Conservation (phyloP, 1,284 basidiomycete genomes). For the Boletus sp. region DNA sequence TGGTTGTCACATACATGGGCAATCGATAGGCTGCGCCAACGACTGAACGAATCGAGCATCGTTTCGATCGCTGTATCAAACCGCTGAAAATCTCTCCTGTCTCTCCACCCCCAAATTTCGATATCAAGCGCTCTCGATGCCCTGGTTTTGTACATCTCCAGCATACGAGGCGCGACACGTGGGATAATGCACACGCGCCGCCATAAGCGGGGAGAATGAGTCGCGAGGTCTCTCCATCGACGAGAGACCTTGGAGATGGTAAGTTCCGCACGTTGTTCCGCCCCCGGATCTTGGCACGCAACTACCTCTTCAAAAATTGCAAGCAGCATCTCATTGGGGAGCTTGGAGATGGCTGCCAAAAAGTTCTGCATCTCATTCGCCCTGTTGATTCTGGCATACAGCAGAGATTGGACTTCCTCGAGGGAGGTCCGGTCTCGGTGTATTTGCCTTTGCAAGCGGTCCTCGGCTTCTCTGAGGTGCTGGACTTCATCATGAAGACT, state of each 20-base stretch:
- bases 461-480: conserved; percentile 20
- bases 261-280: conserved; percentile 22
- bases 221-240: conserved; percentile 27
- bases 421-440: conserved; percentile 15
- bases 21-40: conserved; percentile 29
- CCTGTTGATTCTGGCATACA: conserved; percentile 22
- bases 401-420: conserved; percentile 14
- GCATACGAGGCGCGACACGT: conserved; percentile 18
- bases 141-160: conserved; percentile 27
- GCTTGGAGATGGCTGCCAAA: conserved; percentile 27
- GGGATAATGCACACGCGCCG: conserved; percentile 25
- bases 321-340: conserved; percentile 32
- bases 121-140: conserved; percentile 27
- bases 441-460: conserved; percentile 19
- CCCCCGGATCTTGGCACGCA: conserved; percentile 21
- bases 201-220: conserved; percentile 30
- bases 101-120: conserved; percentile 29
- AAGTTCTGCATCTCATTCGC: conserved; percentile 32
- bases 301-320: conserved; percentile 31
- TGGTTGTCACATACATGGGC: conserved; percentile 27
- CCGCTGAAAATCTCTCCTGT: conserved; percentile 31
- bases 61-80: conserved; percentile 28
- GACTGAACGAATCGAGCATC: conserved; percentile 26
- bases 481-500: conserved; percentile 22
- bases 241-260: conserved; percentile 30